phyloP scores from a whole-genome alignment of 495 filamentous ascomycete species.

The Aspergillus funiculosus region DNA sequence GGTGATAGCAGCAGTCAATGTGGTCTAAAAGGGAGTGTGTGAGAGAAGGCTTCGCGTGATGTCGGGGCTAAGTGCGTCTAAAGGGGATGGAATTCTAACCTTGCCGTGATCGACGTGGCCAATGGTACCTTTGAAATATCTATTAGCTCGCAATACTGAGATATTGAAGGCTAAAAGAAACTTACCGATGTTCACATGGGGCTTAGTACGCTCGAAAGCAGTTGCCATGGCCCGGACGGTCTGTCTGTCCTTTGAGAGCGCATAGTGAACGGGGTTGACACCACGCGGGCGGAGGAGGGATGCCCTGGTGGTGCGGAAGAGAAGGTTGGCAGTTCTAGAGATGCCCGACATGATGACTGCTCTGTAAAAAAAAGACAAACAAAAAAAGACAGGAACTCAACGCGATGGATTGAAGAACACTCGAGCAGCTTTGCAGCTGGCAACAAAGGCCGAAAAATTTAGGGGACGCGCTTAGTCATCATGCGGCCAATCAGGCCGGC shows the following conservation, averaged over 20 bases:
- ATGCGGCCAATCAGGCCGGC: constrained; percentile 30
- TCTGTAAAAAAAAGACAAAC: constrained; percentile 31
- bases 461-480: constrained; percentile 40
- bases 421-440: constrained; percentile 20
- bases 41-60: constrained; percentile 23
- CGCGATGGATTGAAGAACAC: constrained; percentile 27
- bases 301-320: constrained; percentile 61
- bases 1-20: constrained; percentile 95
- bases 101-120: constrained; percentile 99
- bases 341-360: constrained; percentile 57
- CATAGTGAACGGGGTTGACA: constrained; percentile 64
- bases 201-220: constrained; percentile 85
- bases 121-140: constrained; percentile 67
- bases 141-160: constrained; percentile 10
- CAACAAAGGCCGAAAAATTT: constrained; percentile 44
- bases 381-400: constrained; percentile 32
- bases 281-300: constrained; percentile 54
- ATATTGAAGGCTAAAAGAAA: background rate
- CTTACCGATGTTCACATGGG: constrained; percentile 95
- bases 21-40: constrained; percentile 61
- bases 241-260: constrained; percentile 61
- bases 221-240: constrained; percentile 66
- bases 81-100: constrained; percentile 45
- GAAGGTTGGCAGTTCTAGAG: constrained; percentile 59
- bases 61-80: constrained; percentile 16